A percentile compares a stretch with the other conserved stretches of the same genome.
Evolutionary conservation across 768 basidiomycete genomes (phyloP).

Genomic region (Boletus sp.): DNA sequence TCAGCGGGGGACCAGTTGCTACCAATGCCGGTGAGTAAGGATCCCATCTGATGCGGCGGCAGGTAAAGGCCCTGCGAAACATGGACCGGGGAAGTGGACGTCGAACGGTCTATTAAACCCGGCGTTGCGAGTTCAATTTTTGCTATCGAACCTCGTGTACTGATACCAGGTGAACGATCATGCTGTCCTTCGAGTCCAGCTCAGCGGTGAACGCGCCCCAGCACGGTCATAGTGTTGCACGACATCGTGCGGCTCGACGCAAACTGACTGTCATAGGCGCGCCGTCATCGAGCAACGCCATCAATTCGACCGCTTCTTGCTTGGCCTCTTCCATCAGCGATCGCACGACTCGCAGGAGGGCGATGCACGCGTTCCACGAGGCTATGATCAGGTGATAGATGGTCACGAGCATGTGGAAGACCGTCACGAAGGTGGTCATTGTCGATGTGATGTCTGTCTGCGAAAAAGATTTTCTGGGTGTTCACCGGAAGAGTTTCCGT

Average conservation of each 20-base stretch:
- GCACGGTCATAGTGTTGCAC: neutral
- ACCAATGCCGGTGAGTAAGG: constrained; percentile 7
- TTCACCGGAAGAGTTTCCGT: no score
- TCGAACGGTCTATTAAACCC: constrained; percentile 5
- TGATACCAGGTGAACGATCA: neutral
- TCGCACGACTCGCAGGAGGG: no score
- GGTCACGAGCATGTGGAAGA: no score
- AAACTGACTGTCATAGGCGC: no score
- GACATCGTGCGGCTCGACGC: neutral
- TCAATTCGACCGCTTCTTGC: no score
- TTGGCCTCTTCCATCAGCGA: no score
- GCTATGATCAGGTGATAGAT: no score
- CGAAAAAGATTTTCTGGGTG: no score
- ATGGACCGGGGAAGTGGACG: neutral
- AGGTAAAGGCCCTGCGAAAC: constrained; percentile 7
- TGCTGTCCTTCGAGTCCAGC: neutral
- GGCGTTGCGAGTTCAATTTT: neutral
- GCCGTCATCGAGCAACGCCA: no score
- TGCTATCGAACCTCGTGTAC: neutral
- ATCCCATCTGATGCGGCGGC: neutral
- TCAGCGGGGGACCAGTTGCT: neutral
- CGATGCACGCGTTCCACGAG: no score
- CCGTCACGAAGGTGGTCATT: no score
- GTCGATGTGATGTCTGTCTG: no score
- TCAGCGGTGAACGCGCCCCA: neutral